Evolutionary conservation across 2,329 filamentous ascomycete species (phyloP).

Genomic region (Onygenales sp.): DNA sequence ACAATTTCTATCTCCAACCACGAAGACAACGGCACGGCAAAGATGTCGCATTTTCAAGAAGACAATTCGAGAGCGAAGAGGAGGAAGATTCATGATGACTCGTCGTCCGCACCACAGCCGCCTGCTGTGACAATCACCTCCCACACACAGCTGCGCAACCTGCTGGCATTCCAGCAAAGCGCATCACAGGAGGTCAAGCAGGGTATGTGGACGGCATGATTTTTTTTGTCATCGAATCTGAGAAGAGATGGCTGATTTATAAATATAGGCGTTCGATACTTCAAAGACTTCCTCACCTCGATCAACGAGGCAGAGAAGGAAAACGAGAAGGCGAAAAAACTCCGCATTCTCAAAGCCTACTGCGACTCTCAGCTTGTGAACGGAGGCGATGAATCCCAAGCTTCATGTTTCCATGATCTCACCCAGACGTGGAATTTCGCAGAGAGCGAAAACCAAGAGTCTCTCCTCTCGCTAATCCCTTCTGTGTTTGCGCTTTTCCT

Average conservation of each 20-base stretch:
- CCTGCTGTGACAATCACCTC: conserved; percentile 27
- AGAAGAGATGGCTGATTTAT: background rate
- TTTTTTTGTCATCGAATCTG: background rate
- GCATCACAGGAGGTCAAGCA: conserved; percentile 42
- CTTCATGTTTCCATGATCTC: conserved; percentile 63
- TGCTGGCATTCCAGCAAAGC: conserved; percentile 65
- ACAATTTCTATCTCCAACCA: background rate
- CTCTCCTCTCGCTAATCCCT: conserved; percentile 68
- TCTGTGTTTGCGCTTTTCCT: conserved; percentile 75
- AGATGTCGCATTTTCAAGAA: conserved; percentile 26
- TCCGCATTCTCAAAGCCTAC: conserved; percentile 36
- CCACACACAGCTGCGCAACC: conserved; percentile 56
- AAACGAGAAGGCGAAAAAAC: conserved; percentile 27
- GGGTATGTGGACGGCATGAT: conserved; percentile 43
- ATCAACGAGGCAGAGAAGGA: conserved; percentile 28
- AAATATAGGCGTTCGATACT: conserved; percentile 30
- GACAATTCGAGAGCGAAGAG: conserved; percentile 27
- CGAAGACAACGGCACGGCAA: conserved; percentile 2
- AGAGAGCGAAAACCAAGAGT: conserved; percentile 67
- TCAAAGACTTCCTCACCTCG: conserved; percentile 35
- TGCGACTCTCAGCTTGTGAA: conserved; percentile 45
- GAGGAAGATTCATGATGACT: conserved; percentile 27
- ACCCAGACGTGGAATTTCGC: conserved; percentile 86
- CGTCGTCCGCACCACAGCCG: conserved; percentile 4
- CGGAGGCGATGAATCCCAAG: conserved; percentile 39